Evolutionary conservation across 1,284 basidiomycete genomes (phyloP), one percentile per base, ranked within the genome.

Genomic region (Megacollybia platyphylla): DNA sequence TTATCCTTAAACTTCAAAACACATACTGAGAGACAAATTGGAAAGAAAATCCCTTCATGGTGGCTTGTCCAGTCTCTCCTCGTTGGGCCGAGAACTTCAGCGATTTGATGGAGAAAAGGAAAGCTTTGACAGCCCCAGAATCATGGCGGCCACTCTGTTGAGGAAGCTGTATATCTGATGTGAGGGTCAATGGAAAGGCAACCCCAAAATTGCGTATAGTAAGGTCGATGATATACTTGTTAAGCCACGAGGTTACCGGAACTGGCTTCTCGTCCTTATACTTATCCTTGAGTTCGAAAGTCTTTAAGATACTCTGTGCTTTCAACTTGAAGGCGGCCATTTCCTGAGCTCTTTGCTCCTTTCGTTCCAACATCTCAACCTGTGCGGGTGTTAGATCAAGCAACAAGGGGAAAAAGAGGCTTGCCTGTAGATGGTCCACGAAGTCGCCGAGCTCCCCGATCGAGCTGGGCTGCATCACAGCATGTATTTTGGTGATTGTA

Each of bases 381-480:
- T 87, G 54, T 50, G 54, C 53, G 32, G 31, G 10, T 20, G 28
- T 44, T 26, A 44, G 34, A 45, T 26, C 8, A n/a, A 29, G 36
- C 5, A 13, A 41, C n/a, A 39, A 50, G 43, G 35, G 26, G 41
- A 5, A 15, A 30, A 39, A 18, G 17, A 34, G 31, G 26, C 53
- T 51, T 62, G 81, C 85, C 70, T 86, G 83, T 41, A 87, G 62
- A 51, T 90, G 75, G 54, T 90, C 86, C 39, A 92, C 61, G 45
- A 92, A 85, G 56, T 94, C 91, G 10, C 83, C 85, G 8, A 94
- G 64, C 54, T 92, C 87, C 28, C 83, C 82, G 41, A 94, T 79
- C 0, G 91, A 91, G 46, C 86, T 87, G 11, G 91, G 81, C 57
- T 92, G 89, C 82, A 93, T 82, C 38, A 93, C 86, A 0, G 90